A percentile compares a stretch with the other conserved stretches of the same genome.
Evolutionary conservation across 2,329 filamentous ascomycete genomes (phyloP).

Genomic region (Monilinia aucupariae): DNA sequence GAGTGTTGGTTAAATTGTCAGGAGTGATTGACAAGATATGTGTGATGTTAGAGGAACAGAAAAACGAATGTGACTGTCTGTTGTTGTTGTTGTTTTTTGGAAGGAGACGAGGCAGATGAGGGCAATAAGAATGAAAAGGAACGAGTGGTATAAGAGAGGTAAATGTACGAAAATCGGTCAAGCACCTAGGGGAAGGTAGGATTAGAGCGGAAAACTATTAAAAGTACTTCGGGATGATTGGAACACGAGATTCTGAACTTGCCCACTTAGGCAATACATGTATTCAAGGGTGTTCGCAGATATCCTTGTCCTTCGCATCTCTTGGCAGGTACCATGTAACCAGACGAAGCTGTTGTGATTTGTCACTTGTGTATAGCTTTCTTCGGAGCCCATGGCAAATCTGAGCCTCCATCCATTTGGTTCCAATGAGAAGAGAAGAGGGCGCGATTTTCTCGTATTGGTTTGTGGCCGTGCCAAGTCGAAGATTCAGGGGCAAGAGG

Average conservation of each 20-base stretch:
- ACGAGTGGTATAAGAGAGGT: not conserved
- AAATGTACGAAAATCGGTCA: conserved; percentile 1
- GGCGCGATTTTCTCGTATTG: conserved; percentile 13
- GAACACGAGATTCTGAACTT: conserved; percentile 15
- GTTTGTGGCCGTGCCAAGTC: conserved; percentile 5
- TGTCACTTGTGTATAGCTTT: not conserved
- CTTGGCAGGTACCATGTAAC: conserved; percentile 16
- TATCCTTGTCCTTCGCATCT: conserved; percentile 3
- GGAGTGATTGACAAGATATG: conserved; percentile 9
- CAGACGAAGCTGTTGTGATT: not conserved
- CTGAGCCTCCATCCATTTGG: not conserved
- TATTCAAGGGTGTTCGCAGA: not conserved
- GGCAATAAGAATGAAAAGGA: conserved; percentile 2
- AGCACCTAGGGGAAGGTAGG: not conserved
- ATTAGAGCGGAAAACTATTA: conserved; percentile 7
- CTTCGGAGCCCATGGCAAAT: not conserved
- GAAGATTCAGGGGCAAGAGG: not conserved
- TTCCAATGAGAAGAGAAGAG: not conserved
- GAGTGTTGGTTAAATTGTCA: conserved; percentile 7
- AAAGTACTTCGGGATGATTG: conserved; percentile 10
- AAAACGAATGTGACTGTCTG: conserved; percentile 13
- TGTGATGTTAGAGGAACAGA: not conserved
- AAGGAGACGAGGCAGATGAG: conserved; percentile 4
- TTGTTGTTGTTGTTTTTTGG: no score
- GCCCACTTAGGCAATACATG: conserved; percentile 1